A percentile compares a stretch with the other conserved stretches of the same genome.
phyloP scores from a whole-genome alignment of 2,329 filamentous ascomycete genomes.

The Neopestalotiopsis sp. region DNA sequence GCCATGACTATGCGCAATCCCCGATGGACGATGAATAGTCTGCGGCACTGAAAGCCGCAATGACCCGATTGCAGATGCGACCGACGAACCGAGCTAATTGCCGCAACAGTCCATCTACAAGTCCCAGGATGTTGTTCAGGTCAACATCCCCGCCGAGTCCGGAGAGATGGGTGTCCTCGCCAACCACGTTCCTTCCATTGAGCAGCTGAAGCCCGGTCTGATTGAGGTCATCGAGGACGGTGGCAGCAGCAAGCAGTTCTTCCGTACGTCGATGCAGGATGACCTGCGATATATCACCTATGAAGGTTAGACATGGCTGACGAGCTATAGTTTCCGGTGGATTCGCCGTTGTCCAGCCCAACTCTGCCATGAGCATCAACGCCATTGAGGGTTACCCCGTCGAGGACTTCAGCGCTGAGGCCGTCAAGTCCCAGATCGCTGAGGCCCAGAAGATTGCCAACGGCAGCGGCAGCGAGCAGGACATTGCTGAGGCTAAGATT shows the following conservation, averaged over 20 bases:
- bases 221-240: conserved; percentile 95
- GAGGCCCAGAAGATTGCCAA: conserved; percentile 95
- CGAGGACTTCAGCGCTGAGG: conserved; percentile 94
- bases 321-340: conserved; percentile 81
- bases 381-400: conserved; percentile 93
- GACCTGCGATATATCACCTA: background rate
- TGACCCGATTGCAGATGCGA: background rate
- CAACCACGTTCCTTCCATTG: conserved; percentile 98
- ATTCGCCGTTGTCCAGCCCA: conserved; percentile 95
- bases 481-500: conserved; percentile 98
- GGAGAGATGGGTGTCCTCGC: conserved; percentile 99
- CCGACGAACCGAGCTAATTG: conserved; percentile 48
- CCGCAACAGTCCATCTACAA: conserved; percentile 73
- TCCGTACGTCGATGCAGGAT: conserved; percentile 71
- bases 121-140: conserved; percentile 80
- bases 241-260: conserved; percentile 92
- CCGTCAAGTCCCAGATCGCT: conserved; percentile 85
- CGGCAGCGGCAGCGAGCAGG: conserved; percentile 92
- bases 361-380: conserved; percentile 96
- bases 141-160: conserved; percentile 97
- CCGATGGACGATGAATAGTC: background rate
- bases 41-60: background rate
- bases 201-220: conserved; percentile 97
- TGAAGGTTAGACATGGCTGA: conserved; percentile 22
- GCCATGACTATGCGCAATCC: conserved; percentile 20